Base-by-base conservation (phyloP, 352 stramenopile species). In the Aphanomyces euteiches region DNA sequence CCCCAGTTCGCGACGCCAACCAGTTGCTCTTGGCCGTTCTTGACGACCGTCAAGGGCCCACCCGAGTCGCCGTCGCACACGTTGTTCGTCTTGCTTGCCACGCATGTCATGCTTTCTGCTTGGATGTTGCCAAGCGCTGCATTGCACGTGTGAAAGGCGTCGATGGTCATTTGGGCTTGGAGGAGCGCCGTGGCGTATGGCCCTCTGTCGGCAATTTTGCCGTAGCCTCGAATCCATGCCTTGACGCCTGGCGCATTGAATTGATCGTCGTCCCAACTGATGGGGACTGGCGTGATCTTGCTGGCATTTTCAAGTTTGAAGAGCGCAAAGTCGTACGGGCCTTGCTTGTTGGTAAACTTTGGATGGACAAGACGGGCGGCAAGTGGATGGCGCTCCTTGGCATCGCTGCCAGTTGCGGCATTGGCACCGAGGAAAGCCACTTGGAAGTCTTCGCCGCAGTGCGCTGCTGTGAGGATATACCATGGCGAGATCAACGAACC, bases 11-110 rank as follows among this genome's bases (percentile, higher is more conserved):
- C 77, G 19, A 89, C 72, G 6, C 82, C 84, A 5, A 88, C 63
- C 0, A 89, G 73, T 0, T 81, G 56, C 28, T 86, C 78, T 21
- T 73, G 67, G 4, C 40, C 43, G 17, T 76, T 54, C 7, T 54
- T 53, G 17, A 48, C 6, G 57, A 79, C 45, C n/a, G 80, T 72
- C 36, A 86, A 60, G 19, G 77, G 82, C 1, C 80, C 80, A 12
- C 79, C 79, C 3, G 74, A 90, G 71, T 90, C 82, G 10, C 81
- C 81, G 50, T 89, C 77, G 72, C 84, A 92, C 61, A 79, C 82
- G 69, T 90, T 78, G 19, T 66, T 47, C 28, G 74, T 40, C 19
- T 80, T 79, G 0, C 84, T 80, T 28, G 28, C 54, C 2, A 83
- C 82, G 39, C 84, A 92, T 17, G 90, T 41, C 77, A 88, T 90